Evolutionary conservation across 1,284 basidiomycete species (phyloP), one percentile per base, ranked within the genome.

Genomic region (Serendipita sp.): DNA sequence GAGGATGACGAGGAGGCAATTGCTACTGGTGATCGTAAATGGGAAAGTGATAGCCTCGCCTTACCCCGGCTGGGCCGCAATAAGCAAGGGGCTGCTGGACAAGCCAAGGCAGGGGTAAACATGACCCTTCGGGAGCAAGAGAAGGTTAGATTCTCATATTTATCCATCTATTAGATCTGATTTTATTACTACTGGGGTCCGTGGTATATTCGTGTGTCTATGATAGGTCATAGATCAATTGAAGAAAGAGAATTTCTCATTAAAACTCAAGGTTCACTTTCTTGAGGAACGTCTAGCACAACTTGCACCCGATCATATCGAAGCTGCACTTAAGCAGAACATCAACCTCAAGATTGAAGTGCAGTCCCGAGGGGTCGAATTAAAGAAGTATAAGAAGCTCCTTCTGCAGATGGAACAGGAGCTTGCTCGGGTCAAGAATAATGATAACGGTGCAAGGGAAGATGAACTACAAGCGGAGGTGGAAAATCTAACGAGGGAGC

Each of bases 201-300:
- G 49, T 22, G 10, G 38, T 44, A 13, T 38, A 61, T 47, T 42
- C 15, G 1, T n/a, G 8, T 34, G 15, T 41, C 44, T 63, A 41
- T 41, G 22, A 55, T 68, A 95, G 92, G 88, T 93, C 72, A 91
- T 95, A 70, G 91, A 96, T 74, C 85, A 85, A 66, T 80, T 93
- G 68, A 94, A 94, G 77, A 94, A 93, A 72, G 92, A 96, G 72
- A 93, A 94, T 76, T 95, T 95, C 74, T 89, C 88, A 69, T 85
- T 96, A 71, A 94, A 96, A 72, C 81, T 95, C 62, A 90, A 92
- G 67, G 90, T 95, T 3, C 91, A 93, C 72, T 94, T 95, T 71
- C 81, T 94, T 60, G 91, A 95, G 71, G 91, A 95, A 70, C 87
- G 91, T 34, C 81, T 96, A 13, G 85, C 85, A 1, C 84, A 88